Evolutionary conservation across 805 yeast species (phyloP), one percentile per base, ranked within the genome.

Genomic region (Torulaspora microellipsoides): DNA sequence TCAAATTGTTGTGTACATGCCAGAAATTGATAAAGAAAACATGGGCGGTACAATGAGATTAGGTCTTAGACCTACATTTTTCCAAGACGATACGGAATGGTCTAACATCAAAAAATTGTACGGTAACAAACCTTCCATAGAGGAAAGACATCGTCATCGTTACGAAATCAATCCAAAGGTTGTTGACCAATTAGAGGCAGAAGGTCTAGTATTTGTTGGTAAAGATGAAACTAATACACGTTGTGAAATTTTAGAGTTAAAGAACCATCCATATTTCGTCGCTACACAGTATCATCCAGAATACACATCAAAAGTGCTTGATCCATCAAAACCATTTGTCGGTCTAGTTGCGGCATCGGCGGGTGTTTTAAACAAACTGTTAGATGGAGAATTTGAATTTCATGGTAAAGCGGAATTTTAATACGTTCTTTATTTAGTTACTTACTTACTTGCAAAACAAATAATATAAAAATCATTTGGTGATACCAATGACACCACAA

Each of bases 231-330:
- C 79, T 36, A 85, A 83, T 51, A 77, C 80, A 58, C 85, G 99
- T 74, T 93, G 95, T 95, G 98, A 93, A 70, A 82, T 88, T 41
- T 73, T 87, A 42, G 99, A 93, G 69, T 72, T 89, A 56, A 78
- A 81, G 49, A 80, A 78, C 62, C 97, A 90, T 68, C 93, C 93
- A 59, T 93, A 83, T 71, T 90, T 69, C 60, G 95, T 88, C 56
- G 99, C 91, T 52, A 85, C 97, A 28, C 99, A 93, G 74, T 93
- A 90, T 71, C 99, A 93, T 66, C 99, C 99, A 28, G 99, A 93
- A 72, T 93, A 93, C 67, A 76, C 90, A 54, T 89, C 98, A 38
- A 89, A 95, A 69, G 99, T 95, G 23, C 77, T 93, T 63, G 95
- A 89, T 58, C 99, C 99, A 42, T 90, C 97, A 23, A 79, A 85